Percentiles rank a stretch among this genome's conserved stretches.
These are phyloP conservation scores for Tulasnella calospora DNA, from an alignment of 768 basidiomycete genomes.

Conservation along the genomic window DNA sequence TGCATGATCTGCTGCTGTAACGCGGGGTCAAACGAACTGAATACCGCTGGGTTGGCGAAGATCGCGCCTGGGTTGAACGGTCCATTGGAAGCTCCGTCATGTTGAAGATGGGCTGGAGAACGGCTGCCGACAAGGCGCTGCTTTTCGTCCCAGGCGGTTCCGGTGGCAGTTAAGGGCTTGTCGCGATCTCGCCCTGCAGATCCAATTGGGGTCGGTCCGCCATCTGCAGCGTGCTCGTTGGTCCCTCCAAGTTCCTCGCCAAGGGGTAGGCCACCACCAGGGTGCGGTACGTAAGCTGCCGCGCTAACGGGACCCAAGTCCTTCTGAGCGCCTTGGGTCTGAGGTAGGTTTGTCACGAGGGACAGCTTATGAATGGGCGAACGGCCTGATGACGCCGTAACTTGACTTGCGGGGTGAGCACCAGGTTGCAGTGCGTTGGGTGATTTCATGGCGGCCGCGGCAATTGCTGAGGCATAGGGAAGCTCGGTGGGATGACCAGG, in stretches of 20 bases:
- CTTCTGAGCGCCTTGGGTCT: slow-evolving; percentile 37
- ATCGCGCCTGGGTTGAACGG: not conserved
- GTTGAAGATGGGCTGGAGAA: slow-evolving; percentile 57
- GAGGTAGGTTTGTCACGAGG: slow-evolving; percentile 56
- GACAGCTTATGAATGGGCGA: slow-evolving; percentile 45
- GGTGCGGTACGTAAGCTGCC: slow-evolving; percentile 46
- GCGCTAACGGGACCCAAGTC: slow-evolving; percentile 48
- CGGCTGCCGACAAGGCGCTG: slow-evolving; percentile 54
- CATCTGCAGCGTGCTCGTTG: slow-evolving; percentile 26
- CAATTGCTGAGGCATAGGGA: not conserved
- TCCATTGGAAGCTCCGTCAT: slow-evolving; percentile 45
- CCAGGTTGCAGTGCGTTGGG: slow-evolving; percentile 5
- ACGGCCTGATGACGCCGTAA: slow-evolving; percentile 8
- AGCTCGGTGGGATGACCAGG: not conserved
- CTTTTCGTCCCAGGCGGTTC: slow-evolving; percentile 57
- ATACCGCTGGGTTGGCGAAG: slow-evolving; percentile 20
- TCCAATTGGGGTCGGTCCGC: slow-evolving; percentile 10
- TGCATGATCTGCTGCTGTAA: slow-evolving; percentile 25
- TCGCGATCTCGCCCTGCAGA: not conserved
- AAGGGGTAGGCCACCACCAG: slow-evolving; percentile 26
- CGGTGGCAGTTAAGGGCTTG: slow-evolving; percentile 35
- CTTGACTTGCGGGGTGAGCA: slow-evolving; percentile 4
- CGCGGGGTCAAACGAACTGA: slow-evolving; percentile 17
- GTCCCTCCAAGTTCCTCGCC: slow-evolving; percentile 17
- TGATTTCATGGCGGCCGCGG: not conserved